These are phyloP conservation scores for Exophiala xenobiotica DNA, from an alignment of 2,329 filamentous ascomycete genomes.

Conservation along the genomic window DNA sequence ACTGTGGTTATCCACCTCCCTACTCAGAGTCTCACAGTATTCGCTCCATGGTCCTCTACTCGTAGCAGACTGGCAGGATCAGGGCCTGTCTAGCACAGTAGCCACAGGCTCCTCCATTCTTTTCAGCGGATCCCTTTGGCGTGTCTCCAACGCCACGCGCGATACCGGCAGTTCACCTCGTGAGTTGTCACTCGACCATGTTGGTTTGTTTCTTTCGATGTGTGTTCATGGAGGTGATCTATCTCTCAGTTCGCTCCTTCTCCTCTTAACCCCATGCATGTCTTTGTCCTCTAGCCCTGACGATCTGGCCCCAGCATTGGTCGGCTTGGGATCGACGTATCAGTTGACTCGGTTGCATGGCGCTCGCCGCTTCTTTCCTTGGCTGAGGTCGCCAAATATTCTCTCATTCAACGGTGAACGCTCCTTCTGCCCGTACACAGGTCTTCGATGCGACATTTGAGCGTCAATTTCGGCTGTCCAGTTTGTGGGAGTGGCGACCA, in stretches of 20 bases:
- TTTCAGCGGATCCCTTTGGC: slow-evolving; percentile 13
- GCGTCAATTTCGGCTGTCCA: slow-evolving; percentile 24
- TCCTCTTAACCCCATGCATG: slow-evolving; percentile 4
- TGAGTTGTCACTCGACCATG: slow-evolving; percentile 3
- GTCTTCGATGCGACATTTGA: slow-evolving; percentile 7
- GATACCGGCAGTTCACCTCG: slow-evolving; percentile 18
- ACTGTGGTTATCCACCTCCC: too few relatives aligned
- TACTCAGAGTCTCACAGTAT: too few relatives aligned
- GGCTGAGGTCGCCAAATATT: slow-evolving; percentile 10
- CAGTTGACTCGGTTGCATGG: slow-evolving; percentile 16
- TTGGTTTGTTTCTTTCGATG: slow-evolving; percentile 5
- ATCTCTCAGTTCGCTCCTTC: slow-evolving; percentile 4
- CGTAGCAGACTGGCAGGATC: too few relatives aligned
- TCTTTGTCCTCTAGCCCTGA: slow-evolving; percentile 9
- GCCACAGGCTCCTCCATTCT: slow-evolving; percentile 1
- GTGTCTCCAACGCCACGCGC: slow-evolving; percentile 20
- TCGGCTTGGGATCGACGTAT: slow-evolving; percentile 22
- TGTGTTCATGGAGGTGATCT: slow-evolving; percentile 3
- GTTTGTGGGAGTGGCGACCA: slow-evolving; percentile 22
- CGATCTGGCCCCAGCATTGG: slow-evolving; percentile 21
- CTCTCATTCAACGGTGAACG: slow-evolving; percentile 2
- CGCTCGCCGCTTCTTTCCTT: slow-evolving; percentile 9
- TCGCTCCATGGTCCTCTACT: too few relatives aligned
- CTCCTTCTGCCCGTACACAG: slow-evolving; percentile 9
- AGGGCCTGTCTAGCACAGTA: too few relatives aligned